Conservation (phyloP, 1,284 basidiomycete species). For the Athelia sp. region DNA sequence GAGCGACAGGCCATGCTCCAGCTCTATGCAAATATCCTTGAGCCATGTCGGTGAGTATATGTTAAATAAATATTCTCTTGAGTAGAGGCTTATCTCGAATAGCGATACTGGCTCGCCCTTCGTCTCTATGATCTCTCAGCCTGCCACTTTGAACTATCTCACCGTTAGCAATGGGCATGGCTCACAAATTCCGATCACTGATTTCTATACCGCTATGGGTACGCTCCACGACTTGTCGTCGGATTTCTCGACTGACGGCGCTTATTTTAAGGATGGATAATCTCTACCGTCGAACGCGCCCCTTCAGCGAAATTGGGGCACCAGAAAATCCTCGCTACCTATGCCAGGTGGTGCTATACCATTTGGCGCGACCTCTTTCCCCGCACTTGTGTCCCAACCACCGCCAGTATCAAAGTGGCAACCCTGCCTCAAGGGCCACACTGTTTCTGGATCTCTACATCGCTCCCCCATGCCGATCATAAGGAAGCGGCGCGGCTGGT, state of each 20-base stretch:
- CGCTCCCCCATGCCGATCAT: not conserved
- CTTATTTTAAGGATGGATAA: not conserved
- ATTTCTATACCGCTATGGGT: constrained; percentile 1
- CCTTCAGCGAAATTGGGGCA: not conserved
- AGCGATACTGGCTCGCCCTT: not conserved
- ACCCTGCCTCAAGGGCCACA: not conserved
- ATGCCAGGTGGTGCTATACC: not conserved
- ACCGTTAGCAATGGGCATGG: not conserved
- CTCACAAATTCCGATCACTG: not conserved
- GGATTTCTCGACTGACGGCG: not conserved
- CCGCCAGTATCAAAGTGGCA: not conserved
- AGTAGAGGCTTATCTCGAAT: not conserved
- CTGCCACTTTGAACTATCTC: not conserved
- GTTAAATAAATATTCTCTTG: not conserved
- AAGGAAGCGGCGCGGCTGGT: not conserved
- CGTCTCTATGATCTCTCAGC: not conserved
- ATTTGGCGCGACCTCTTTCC: not conserved
- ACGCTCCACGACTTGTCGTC: not conserved
- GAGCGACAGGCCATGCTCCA: not conserved
- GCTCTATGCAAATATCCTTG: not conserved
- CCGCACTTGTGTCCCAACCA: not conserved
- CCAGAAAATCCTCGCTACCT: not conserved
- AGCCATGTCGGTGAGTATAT: not conserved
- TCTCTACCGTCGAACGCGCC: not conserved
- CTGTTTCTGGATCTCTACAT: not conserved